phyloP scores from a whole-genome alignment of 176 grass and related monocot species.

The Ensete ventricosum region DNA sequence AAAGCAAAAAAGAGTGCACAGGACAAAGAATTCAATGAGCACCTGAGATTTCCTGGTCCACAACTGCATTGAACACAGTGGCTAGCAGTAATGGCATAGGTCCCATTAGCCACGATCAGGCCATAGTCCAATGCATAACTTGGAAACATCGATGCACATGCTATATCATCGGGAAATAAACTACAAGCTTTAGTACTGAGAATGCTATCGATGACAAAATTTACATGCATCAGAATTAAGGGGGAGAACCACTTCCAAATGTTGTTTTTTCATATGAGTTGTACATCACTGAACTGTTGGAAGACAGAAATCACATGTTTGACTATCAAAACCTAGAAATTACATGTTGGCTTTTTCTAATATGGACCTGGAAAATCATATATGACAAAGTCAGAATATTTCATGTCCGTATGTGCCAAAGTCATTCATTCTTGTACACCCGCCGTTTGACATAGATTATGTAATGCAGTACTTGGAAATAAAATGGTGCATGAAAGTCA shows the following conservation, averaged over 20 bases:
- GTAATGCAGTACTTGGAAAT: no score
- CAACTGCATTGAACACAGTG: conserved; percentile 14
- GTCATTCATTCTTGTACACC: no score
- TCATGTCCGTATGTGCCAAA: no score
- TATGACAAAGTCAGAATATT: no score
- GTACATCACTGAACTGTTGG: no score
- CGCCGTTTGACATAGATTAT: no score
- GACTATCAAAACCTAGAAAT: background rate
- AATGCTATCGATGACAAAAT: no score
- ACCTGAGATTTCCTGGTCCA: conserved; percentile 19
- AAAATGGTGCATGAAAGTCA: no score
- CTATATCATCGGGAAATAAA: background rate
- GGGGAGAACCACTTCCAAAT: background rate
- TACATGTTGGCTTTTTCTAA: background rate
- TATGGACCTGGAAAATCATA: background rate
- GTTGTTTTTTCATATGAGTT: background rate
- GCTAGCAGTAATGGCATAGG: conserved; percentile 5
- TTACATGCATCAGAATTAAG: background rate
- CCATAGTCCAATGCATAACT: conserved; percentile 2
- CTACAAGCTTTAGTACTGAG: no score
- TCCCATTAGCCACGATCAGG: conserved; percentile 5
- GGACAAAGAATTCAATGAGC: background rate
- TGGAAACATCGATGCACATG: conserved; percentile 12
- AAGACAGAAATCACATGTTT: no score
- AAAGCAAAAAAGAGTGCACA: background rate